Conservation (phyloP, 140 eudicot species). For the Senecio squalidus region DNA sequence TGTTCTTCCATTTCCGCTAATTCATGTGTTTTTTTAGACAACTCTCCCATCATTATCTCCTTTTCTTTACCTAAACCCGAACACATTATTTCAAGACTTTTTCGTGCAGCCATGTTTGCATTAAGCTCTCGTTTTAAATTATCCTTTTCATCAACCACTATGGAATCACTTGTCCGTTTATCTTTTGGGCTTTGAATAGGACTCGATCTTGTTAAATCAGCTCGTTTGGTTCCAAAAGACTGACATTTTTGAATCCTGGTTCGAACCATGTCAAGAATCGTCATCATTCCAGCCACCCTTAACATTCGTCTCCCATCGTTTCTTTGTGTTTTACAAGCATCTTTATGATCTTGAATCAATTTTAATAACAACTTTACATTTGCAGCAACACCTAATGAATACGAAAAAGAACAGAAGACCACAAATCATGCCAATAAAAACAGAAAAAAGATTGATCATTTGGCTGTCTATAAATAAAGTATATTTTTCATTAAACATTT, state of each 20-base stretch:
- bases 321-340: constrained; percentile 49
- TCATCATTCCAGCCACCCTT: constrained; percentile 88
- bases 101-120: constrained; percentile 57
- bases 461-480: too few relatives aligned
- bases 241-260: constrained; percentile 69
- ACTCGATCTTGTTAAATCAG: constrained; percentile 38
- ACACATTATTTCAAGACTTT: constrained; percentile 67
- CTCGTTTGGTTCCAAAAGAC: constrained; percentile 44
- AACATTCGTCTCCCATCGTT: constrained; percentile 59
- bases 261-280: constrained; percentile 69
- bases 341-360: constrained; percentile 75
- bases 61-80: constrained; percentile 84
- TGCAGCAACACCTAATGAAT: constrained; percentile 70
- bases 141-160: constrained; percentile 45
- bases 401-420: neutral
- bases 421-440: neutral
- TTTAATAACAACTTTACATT: constrained; percentile 64
- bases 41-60: constrained; percentile 72
- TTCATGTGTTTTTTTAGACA: constrained; percentile 57
- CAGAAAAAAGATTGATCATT: too few relatives aligned
- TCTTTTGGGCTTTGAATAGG: constrained; percentile 45
- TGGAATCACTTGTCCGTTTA: constrained; percentile 14
- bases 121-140: constrained; percentile 39
- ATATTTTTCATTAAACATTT: too few relatives aligned
- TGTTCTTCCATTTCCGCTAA: constrained; percentile 70